Base-by-base conservation (phyloP, 2,329 filamentous ascomycete species). In the Lasiodiplodia gonubiensis region DNA sequence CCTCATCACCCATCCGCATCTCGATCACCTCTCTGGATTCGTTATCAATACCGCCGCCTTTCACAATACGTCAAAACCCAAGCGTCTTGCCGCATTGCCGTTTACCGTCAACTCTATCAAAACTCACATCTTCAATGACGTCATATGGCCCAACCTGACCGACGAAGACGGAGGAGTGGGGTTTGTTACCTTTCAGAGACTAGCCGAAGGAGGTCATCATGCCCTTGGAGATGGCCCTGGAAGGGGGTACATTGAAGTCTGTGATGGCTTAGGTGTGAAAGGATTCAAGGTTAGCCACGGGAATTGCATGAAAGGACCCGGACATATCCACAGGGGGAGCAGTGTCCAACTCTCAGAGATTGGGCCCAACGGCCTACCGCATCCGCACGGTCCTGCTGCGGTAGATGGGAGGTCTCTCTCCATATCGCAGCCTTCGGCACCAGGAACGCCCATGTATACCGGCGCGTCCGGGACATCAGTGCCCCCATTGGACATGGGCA, bases 111-210 rank as follows among this genome's bases (percentile, higher is more conserved):
- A 92, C 54, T 94, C 94, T 0, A 90, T 99, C 79, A 98, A 97
- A 77, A 89, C 85, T 0, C 94, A 99, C 79, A 92, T 99, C 68
- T 99, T 99, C 83, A 99, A 99, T 80, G 96, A 97, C 74, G 83
- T 97, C 68, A 97, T 98, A 65, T 99, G 95, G 95, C 95, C 95
- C 0, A 99, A 99, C 72, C 82, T 99, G 48, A 96, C 93, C 0
- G 94, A 99, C 74, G 95, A 99, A 80, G 95, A 97, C 77, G 93
- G 94, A 39, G 95, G 95, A 27, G 94, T 94, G 4, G 95, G 95
- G 0, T 85, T 99, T 33, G 89, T 99, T 39, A 97, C 93, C 0
- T 98, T 97, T 73, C 90, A 93, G 77, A 88, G 95, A 18, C 84
- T 99, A 11, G 90, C 92, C 5, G 94, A 97, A 76, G 94, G 94